Percentiles rank a stretch among this genome's conserved stretches.
Conservation (phyloP, 78 protist species). For the Dictyostelium intermedium region DNA sequence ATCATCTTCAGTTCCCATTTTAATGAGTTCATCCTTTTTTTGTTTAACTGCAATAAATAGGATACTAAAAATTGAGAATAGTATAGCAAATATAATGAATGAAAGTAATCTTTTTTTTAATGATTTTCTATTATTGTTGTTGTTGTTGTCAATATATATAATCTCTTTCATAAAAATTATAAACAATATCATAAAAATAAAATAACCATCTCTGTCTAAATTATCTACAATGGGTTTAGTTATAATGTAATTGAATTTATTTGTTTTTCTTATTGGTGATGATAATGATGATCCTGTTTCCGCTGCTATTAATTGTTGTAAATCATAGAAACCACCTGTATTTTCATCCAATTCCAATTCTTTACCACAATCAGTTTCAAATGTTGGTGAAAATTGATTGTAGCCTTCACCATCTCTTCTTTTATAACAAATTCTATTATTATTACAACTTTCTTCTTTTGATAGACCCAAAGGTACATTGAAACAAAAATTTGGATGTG, state of each 20-base stretch:
- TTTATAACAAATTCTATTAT: neutral
- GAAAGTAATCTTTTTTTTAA: neutral
- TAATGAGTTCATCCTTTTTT: neutral
- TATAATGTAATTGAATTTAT: neutral
- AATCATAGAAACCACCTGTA: neutral
- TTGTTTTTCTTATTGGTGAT: neutral
- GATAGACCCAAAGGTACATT: neutral
- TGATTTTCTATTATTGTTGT: neutral
- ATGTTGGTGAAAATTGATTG: neutral
- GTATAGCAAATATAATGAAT: neutral
- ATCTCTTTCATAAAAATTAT: neutral
- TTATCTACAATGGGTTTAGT: neutral
- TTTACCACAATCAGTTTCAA: neutral
- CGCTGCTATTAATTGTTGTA: neutral
- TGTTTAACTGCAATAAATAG: neutral
- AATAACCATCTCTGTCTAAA: neutral
- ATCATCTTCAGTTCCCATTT: neutral
- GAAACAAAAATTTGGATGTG: conserved; percentile 8
- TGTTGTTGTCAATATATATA: neutral
- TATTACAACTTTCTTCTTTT: neutral
- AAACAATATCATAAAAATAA: neutral
- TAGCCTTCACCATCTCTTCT: neutral
- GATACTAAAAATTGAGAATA: neutral
- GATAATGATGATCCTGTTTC: no score
- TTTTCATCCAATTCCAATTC: neutral